Conservation (phyloP, 495 filamentous ascomycete genomes). For the Neurospora sp. region DNA sequence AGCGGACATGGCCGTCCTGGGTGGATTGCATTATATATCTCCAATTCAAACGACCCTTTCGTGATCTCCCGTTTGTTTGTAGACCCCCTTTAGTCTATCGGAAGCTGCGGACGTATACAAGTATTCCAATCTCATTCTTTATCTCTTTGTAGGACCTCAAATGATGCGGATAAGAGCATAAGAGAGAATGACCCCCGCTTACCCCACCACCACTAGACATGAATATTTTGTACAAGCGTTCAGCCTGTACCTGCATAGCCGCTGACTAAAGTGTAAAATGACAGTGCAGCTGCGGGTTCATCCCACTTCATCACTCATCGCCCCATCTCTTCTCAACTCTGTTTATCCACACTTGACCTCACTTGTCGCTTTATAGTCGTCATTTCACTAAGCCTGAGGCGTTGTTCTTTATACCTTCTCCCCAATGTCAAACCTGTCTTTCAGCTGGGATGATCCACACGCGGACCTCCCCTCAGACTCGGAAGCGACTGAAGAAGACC, state of each 20-base stretch:
- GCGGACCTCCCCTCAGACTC: background rate
- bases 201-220: background rate
- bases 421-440: background rate
- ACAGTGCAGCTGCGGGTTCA: background rate
- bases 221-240: background rate
- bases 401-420: background rate
- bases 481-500: background rate
- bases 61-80: background rate
- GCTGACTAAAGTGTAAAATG: background rate
- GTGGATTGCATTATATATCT: background rate
- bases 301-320: background rate
- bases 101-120: background rate
- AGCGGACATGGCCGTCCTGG: background rate
- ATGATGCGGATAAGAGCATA: background rate
- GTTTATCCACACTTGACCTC: background rate
- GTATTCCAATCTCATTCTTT: background rate
- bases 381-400: background rate
- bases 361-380: background rate
- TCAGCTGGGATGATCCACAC: background rate
- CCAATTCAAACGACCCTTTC: too few species aligned
- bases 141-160: background rate
- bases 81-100: background rate
- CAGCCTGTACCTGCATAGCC: background rate
- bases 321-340: background rate
- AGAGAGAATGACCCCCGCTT: background rate